A percentile compares a stretch with the other conserved stretches of the same genome.
phyloP scores from a whole-genome alignment of 306 rosid genomes.

The Lathyrus aphaca region DNA sequence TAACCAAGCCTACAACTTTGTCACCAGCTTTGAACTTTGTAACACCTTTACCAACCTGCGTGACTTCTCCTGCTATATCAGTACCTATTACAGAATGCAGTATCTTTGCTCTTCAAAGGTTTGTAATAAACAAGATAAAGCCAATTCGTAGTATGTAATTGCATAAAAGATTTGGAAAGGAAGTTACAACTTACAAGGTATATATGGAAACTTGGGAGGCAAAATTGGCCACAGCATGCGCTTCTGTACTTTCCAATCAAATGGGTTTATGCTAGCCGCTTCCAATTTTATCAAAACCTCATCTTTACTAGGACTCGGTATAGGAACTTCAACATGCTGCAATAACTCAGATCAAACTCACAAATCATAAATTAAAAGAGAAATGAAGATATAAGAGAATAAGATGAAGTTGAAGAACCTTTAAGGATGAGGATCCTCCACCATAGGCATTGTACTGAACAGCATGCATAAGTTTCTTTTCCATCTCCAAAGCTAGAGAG shows the following conservation, averaged over 20 bases:
- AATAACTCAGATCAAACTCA: not conserved
- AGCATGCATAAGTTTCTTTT: slow-evolving; percentile 60
- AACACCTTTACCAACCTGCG: slow-evolving; percentile 62
- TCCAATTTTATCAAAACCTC: slow-evolving; percentile 74
- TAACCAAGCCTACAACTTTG: slow-evolving; percentile 59
- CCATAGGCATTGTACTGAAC: slow-evolving; percentile 63
- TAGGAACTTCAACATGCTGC: slow-evolving; percentile 69
- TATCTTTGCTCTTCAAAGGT: slow-evolving; percentile 18
- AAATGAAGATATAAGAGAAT: not conserved
- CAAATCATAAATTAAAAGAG: not conserved
- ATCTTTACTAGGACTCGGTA: slow-evolving; percentile 61
- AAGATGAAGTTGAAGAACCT: slow-evolving; percentile 46
- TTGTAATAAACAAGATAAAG: slow-evolving; percentile 8
- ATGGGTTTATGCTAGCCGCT: slow-evolving; percentile 73
- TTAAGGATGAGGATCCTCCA: slow-evolving; percentile 64
- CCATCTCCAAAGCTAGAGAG: slow-evolving; percentile 42
- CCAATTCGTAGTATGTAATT: not conserved
- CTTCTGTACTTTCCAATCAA: slow-evolving; percentile 83
- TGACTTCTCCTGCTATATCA: slow-evolving; percentile 75
- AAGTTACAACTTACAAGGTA: slow-evolving; percentile 67
- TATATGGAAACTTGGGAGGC: slow-evolving; percentile 68
- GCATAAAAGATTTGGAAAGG: slow-evolving; percentile 19
- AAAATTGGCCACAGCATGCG: slow-evolving; percentile 60
- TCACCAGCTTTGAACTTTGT: slow-evolving; percentile 63
- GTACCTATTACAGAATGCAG: slow-evolving; percentile 49